Base-by-base conservation (phyloP, 352 stramenopile genomes). In the Phytophthora rubi region DNA sequence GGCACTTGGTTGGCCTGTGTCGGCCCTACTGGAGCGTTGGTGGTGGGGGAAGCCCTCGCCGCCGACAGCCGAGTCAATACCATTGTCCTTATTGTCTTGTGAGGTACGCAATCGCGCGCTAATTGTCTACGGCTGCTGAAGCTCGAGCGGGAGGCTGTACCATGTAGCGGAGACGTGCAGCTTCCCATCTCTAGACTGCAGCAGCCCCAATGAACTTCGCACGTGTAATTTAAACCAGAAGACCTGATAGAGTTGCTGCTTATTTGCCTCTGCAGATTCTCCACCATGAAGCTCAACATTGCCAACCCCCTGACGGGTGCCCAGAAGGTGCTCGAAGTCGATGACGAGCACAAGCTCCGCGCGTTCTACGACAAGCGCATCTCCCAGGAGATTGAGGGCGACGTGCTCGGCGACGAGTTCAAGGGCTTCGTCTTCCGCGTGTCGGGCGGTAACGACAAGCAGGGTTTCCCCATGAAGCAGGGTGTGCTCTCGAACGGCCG, bases 401-500 rank as follows among this genome's bases (percentile, higher is more conserved):
- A 94, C n/a, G 86, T 98, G 68, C 94, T 99, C 60, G 98, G 98
- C 69, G 98, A 99, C 55, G 98, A 99, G 84, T 99, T 99, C 87
- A 98, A 99, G 76, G 98, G 98, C 80, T 99, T 99, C 81, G 85
- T 99, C 78, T 98, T 99, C 82, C 96, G 97, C 75, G 99, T 99
- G 78, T 98, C 95, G 62, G 98, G 98, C 78, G 98, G 98, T 85
- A 99, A 99, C 86, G 98, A 99, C 91, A 99, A 99, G 94, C 98
- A 99, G 90, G 98, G 98, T 69, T 99, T 99, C 91, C 98, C 98
- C 70, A 99, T 99, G 98, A 99, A 99, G 95, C 98, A 99, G 91
- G 98, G 98, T 93, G 97, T 99, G 65, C 89, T 99, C 65, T 98
- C 95, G 59, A 99, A 99, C 88, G 94, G 97, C 83, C 97, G 98